Conservation (phyloP, 768 basidiomycete species). For the Lactarius deliciosus region DNA sequence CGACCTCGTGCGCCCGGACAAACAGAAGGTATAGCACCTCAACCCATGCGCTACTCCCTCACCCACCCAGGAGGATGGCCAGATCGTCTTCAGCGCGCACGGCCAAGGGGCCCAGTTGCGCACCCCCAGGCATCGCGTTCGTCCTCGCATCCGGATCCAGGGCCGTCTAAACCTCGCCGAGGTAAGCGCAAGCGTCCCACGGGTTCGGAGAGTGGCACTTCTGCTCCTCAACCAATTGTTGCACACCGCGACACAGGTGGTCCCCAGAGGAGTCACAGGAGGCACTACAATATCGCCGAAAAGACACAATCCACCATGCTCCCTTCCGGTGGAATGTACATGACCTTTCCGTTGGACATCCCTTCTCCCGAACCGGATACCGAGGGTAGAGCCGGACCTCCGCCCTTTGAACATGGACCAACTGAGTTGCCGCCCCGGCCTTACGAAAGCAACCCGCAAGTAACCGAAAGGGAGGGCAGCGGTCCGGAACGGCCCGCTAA, state of each 20-base stretch:
- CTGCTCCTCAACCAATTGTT: slow-evolving; percentile 9
- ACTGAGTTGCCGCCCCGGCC: slow-evolving; percentile 27
- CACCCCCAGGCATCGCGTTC: slow-evolving; percentile 11
- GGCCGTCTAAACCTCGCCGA: slow-evolving; percentile 9
- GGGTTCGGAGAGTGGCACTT: slow-evolving; percentile 12
- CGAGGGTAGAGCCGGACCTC: slow-evolving; percentile 14
- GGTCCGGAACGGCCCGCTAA: slow-evolving; percentile 20
- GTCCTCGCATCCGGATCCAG: neutral
- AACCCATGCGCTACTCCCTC: slow-evolving; percentile 24
- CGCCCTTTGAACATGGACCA: slow-evolving; percentile 27
- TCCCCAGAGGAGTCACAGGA: slow-evolving; percentile 21
- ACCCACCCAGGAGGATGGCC: slow-evolving; percentile 27
- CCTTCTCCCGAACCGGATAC: slow-evolving; percentile 26
- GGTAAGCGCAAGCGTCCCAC: slow-evolving; percentile 24
- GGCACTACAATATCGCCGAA: slow-evolving; percentile 28
- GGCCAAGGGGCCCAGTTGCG: slow-evolving; percentile 9
- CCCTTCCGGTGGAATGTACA: slow-evolving; percentile 29
- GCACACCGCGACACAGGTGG: slow-evolving; percentile 20
- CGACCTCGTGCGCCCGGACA: slow-evolving; percentile 8
- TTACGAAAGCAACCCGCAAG: slow-evolving; percentile 9
- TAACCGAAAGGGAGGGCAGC: slow-evolving; percentile 6
- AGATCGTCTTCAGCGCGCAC: slow-evolving; percentile 19
- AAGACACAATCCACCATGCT: slow-evolving; percentile 29
- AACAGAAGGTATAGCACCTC: slow-evolving; percentile 28
- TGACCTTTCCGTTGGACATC: slow-evolving; percentile 29